phyloP scores from a whole-genome alignment of 352 stramenopile genomes.

The Pythium insidiosum region DNA sequence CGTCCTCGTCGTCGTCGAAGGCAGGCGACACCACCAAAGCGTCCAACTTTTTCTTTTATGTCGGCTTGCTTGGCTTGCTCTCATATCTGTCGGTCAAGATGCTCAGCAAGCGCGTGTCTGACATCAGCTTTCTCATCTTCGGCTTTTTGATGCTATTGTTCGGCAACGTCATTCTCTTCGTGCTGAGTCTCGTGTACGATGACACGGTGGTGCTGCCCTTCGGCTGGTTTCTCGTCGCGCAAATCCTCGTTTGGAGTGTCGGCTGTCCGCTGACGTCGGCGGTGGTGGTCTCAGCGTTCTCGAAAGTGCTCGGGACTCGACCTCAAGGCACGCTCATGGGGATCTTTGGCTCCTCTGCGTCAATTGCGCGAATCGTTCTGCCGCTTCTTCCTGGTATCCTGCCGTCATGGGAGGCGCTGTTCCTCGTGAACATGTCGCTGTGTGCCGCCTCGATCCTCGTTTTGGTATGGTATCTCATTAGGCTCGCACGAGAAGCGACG shows the following conservation, averaged over 20 bases:
- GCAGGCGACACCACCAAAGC: conserved; percentile 20
- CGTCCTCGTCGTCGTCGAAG: no score
- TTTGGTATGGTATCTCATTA: conserved; percentile 16
- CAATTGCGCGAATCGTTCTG: conserved; percentile 44
- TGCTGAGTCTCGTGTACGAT: conserved; percentile 14
- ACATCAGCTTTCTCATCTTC: conserved; percentile 35
- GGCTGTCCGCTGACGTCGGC: conserved; percentile 45
- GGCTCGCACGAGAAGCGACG: no score
- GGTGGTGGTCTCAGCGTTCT: conserved; percentile 48
- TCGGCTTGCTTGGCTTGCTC: conserved; percentile 44
- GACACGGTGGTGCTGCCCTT: conserved; percentile 12
- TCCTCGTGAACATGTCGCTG: conserved; percentile 33
- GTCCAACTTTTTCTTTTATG: conserved; percentile 37
- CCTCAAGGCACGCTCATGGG: conserved; percentile 51
- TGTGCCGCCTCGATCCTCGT: conserved; percentile 32
- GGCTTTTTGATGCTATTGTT: conserved; percentile 36
- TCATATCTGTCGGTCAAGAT: conserved; percentile 30
- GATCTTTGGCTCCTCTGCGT: conserved; percentile 48
- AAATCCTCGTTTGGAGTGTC: conserved; percentile 58
- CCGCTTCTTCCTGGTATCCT: conserved; percentile 47
- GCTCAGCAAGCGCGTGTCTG: conserved; percentile 24
- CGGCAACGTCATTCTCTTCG: conserved; percentile 36
- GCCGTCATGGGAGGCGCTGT: conserved; percentile 29
- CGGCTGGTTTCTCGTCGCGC: conserved; percentile 25
- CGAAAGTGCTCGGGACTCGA: conserved; percentile 38